Evolutionary conservation across 2,329 filamentous ascomycete species (phyloP), one percentile per base, ranked within the genome.

Genomic region (Periconia digitata): DNA sequence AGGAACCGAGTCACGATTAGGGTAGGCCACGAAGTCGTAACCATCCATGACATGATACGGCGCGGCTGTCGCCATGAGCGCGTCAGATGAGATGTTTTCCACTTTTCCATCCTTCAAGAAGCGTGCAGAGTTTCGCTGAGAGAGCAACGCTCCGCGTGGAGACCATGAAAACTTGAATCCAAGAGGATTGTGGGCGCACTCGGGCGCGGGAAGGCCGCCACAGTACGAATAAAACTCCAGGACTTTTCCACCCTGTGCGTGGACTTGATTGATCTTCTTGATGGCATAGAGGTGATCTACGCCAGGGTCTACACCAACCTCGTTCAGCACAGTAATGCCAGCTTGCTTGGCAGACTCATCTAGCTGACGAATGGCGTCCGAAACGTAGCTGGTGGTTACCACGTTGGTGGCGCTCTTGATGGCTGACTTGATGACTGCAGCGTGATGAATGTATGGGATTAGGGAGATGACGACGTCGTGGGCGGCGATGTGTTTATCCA

Each of bases 271-370:
- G 41, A 53, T 54, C 44, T 35, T 48, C 37, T 50, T 50, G 44
- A 54, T 43, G 21, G 44, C 47, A 21, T 48, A 54, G 47, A 54
- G 41, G 23, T 47, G 81, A 55, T 84, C 81, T 8, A 74, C 62
- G 38, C 74, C 63, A 5, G 65, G 70, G 32, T 51, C 35, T 22
- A 53, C 46, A 20, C 50, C 53, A 13, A 46, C 48, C 32, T 41
- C 50, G 43, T 50, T 55, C 24, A 55, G 39, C 6, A 55, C 50
- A 20, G 47, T 50, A 37, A 53, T 53, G 23, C 72, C 74, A 8
- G 66, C 65, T 1, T 67, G 57, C 45, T 78, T 76, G 43, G 79
- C 76, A 17, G 77, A 76, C 48, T 35, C 44, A 38, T 54, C 47
- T 8, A 54, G 51, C 34, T 45, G 48, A 8, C 46, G 50, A 17